These are phyloP conservation scores for Plenodomus biglobosus DNA, from an alignment of 2,329 filamentous ascomycete species.

Conservation along the genomic window DNA sequence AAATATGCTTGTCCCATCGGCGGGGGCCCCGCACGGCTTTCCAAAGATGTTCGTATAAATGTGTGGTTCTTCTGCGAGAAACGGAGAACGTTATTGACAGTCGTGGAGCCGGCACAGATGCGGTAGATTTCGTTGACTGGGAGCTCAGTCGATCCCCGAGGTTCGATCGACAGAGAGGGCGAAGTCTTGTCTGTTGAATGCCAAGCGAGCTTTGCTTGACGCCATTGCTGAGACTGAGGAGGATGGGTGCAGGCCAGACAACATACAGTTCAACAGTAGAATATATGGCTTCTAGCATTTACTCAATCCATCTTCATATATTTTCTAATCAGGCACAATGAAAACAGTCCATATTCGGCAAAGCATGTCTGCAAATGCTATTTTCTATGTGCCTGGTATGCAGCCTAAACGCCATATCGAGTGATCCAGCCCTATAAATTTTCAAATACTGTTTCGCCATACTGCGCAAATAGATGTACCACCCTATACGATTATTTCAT, in stretches of 20 bases:
- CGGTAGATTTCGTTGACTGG: constrained; percentile 25
- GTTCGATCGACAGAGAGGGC: too few relatives aligned
- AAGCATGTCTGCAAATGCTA: neutral
- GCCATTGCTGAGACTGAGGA: constrained; percentile 23
- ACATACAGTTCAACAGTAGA: too few relatives aligned
- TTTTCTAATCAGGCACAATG: neutral
- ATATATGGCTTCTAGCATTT: too few relatives aligned
- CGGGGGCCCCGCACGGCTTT: constrained; percentile 66
- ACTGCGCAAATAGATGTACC: neutral
- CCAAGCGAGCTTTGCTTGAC: too few relatives aligned
- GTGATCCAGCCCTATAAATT: neutral
- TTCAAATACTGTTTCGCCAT: neutral
- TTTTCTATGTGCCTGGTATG: neutral
- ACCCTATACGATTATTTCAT: neutral
- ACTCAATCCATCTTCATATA: too few relatives aligned
- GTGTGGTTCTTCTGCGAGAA: constrained; percentile 68
- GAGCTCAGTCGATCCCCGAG: too few relatives aligned
- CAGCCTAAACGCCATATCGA: neutral
- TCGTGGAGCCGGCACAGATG: constrained; percentile 29
- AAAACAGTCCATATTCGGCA: neutral
- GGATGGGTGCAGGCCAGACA: constrained; percentile 19
- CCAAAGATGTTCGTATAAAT: constrained; percentile 73
- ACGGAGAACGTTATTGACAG: constrained; percentile 40
- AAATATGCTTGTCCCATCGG: constrained; percentile 57
- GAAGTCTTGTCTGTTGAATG: too few relatives aligned